Base-by-base conservation (phyloP, 192 early-diverging fungal species). In the Linnemannia elongata region DNA sequence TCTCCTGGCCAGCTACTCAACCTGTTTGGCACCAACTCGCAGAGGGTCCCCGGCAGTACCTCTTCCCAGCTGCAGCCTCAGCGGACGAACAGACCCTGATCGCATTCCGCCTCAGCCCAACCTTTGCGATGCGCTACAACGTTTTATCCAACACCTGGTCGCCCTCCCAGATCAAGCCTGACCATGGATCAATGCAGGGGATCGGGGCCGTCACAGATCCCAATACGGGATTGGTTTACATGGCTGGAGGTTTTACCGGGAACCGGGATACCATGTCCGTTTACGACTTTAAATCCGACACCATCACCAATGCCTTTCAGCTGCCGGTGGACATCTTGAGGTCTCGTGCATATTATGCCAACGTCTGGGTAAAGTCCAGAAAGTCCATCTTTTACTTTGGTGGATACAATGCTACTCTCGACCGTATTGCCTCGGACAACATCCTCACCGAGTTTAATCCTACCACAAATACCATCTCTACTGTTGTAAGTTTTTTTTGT, bases 361-460 rank as follows among this genome's bases (percentile, higher is more conserved):
- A 38, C 38, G 52, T 47, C 38, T 79, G 77, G 77, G 39, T 30
- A 0, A 44, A 70, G 36, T 72, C 72, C 36, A 69, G 77, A 12
- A 72, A 49, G 33, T 72, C 69, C 24, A 69, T 69, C 69, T 6
- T 79, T 5, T 57, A 70, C 38, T 87, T 87, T 81, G 85, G 85
- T 22, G 85, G 85, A 12, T 87, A 87, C 39, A 71, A 78, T 49
- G 18, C 44, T 10, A 15, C 55, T 0, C 36, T 87, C 24, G 20
- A 75, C 4, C 2, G 38, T 0, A 7, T 74, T n/a, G 33, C 18
- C 2, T 1, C 55, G 5, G 69, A 63, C 13, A 78, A 81, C 17
- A 68, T 79, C 6, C 76, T 87, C n/a, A 78, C 85, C n/a, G 85
- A 87, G 30, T 87, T 60, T 54, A 54, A 75, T 9, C 85, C 85